Evolutionary conservation across 2,329 filamentous ascomycete genomes (phyloP).

Genomic region (Arthrobotrys conoides): DNA sequence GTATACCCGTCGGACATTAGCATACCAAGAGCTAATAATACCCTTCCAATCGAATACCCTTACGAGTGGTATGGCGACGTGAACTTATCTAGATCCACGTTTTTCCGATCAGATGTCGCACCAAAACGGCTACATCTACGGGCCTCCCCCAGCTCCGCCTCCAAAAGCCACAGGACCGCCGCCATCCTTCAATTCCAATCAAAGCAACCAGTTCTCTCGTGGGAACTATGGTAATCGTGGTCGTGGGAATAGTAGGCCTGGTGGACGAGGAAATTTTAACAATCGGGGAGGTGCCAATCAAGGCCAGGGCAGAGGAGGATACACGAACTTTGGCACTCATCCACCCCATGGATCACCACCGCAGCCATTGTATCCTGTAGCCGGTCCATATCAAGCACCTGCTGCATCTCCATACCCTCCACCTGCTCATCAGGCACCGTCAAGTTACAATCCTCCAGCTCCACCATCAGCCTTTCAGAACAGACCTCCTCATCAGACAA

Average conservation of each 20-base stretch:
- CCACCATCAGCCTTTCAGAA: slow-evolving; percentile 42
- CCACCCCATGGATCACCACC: slow-evolving; percentile 48
- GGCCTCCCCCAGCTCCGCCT: slow-evolving; percentile 56
- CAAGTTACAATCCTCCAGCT: slow-evolving; percentile 41
- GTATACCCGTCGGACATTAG: not conserved
- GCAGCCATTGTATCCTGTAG: slow-evolving; percentile 52
- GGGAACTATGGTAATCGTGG: slow-evolving; percentile 56
- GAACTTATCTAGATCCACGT: slow-evolving; percentile 23
- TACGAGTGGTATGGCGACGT: slow-evolving; percentile 53
- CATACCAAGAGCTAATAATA: not conserved
- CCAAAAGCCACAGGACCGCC: slow-evolving; percentile 53
- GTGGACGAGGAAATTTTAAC: slow-evolving; percentile 57
- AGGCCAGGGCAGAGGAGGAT: slow-evolving; percentile 46
- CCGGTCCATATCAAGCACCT: slow-evolving; percentile 39
- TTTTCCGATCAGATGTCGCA: slow-evolving; percentile 55
- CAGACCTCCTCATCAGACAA: slow-evolving; percentile 47
- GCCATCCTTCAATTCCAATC: slow-evolving; percentile 45
- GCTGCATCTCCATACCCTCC: slow-evolving; percentile 41
- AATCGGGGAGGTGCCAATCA: slow-evolving; percentile 50
- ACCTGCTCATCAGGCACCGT: slow-evolving; percentile 37
- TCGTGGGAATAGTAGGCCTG: slow-evolving; percentile 45
- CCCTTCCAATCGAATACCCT: slow-evolving; percentile 8
- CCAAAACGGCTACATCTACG: slow-evolving; percentile 60
- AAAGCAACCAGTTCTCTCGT: slow-evolving; percentile 57
- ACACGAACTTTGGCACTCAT: slow-evolving; percentile 52